These are phyloP conservation scores for Stephanodiscus triporus DNA, from an alignment of 108 stramenopile genomes.

Conservation along the genomic window DNA sequence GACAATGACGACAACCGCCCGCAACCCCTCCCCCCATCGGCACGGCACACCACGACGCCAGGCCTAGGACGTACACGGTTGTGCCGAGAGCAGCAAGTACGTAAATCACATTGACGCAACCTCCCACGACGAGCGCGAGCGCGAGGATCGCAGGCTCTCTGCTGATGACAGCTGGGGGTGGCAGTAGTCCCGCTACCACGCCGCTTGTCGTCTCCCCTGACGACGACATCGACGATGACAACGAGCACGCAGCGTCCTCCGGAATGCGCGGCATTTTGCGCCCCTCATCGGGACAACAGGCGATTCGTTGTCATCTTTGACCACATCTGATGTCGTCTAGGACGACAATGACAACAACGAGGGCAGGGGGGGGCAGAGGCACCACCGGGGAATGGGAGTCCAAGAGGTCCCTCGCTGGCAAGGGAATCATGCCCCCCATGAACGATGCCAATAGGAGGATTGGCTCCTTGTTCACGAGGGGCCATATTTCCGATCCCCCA, in stretches of 20 bases:
- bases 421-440: slow-evolving; percentile 63
- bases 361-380: background rate
- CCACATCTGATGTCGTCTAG: slow-evolving; percentile 19
- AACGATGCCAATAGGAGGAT: slow-evolving; percentile 63
- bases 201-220: background rate
- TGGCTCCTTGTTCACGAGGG: slow-evolving; percentile 62
- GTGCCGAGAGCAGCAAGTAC: slow-evolving; percentile 40
- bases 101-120: slow-evolving; percentile 47
- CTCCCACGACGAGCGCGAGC: slow-evolving; percentile 25
- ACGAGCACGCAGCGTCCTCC: slow-evolving; percentile 18
- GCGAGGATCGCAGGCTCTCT: slow-evolving; percentile 47
- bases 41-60: slow-evolving; percentile 38
- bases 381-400: background rate
- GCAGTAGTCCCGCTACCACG: too few species aligned
- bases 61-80: slow-evolving; percentile 34
- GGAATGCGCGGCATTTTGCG: slow-evolving; percentile 20
- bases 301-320: slow-evolving; percentile 27
- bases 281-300: slow-evolving; percentile 12
- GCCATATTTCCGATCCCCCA: slow-evolving; percentile 83
- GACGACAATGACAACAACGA: background rate
- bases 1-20: too few species aligned
- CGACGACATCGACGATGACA: background rate
- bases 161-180: slow-evolving; percentile 44
- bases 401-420: slow-evolving; percentile 15
- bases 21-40: too few species aligned